Evolutionary conservation across 768 basidiomycete species (phyloP), one percentile per base, ranked within the genome.

Genomic region (Kwoniella sp.): DNA sequence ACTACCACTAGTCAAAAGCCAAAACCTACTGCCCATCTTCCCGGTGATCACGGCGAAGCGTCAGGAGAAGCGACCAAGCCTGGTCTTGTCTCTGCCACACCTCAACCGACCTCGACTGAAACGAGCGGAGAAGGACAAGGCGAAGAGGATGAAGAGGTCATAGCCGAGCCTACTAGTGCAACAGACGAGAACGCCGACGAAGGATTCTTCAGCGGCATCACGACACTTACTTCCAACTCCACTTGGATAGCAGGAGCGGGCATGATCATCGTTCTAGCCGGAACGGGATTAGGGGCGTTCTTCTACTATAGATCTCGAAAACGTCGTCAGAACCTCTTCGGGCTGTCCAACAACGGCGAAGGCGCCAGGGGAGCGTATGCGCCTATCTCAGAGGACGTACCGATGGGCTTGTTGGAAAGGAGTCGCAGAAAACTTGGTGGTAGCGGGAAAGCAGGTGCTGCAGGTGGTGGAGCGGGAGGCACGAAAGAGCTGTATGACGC

Each of bases 401-500:
- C 88, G 8, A 92, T 98, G 92, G 86, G 85, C 55, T 78, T 88
- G 3, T 79, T 96, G 30, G 83, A 85, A 22, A 58, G 82, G 22
- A 75, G 82, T 0, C 80, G 84, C 25, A 75, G 82, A 3, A 80
- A 83, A 29, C 68, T 81, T 13, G 71, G 77, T 34, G 68, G 73
- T 17, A 61, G 67, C 2, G 72, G 84, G 25, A 82, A 85, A 38
- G 69, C 69, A 5, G 62, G 61, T 9, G 73, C 66, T 45, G 66
- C 59, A 11, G 41, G 41, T n/a, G 57, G 55, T 31, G 47, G 68
- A 20, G 70, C 45, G 45, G 75, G 56, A 12, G 84, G 88, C 55
- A 90, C 93, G 55, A 90, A 90, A 82, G 95, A 97, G 81, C 77
- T 99, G 67, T 98, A 97, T 74, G 93, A 98, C 81, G 94, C 95